A percentile compares a stretch with the other conserved stretches of the same genome.
Conservation (phyloP, 805 yeast genomes). For the Myxozyma neglecta region DNA sequence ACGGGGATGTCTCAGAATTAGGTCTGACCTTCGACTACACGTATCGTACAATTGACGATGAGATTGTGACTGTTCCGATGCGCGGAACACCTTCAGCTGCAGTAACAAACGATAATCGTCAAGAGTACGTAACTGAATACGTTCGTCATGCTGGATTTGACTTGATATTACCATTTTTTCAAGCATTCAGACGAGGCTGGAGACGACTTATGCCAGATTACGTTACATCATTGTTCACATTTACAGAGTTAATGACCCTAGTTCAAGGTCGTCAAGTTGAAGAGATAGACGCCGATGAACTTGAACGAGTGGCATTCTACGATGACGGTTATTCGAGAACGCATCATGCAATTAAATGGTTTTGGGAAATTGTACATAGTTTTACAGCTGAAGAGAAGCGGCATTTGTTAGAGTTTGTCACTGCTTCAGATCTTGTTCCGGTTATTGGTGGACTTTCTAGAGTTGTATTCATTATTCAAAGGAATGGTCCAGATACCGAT, state of each 20-base stretch:
- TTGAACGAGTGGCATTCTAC: constrained; percentile 46
- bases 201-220: constrained; percentile 24
- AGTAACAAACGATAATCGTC: constrained; percentile 27
- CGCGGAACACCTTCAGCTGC: not conserved
- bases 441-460: constrained; percentile 45
- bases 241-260: constrained; percentile 33
- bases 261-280: constrained; percentile 44
- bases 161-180: constrained; percentile 17
- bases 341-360: constrained; percentile 44
- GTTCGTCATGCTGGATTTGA: constrained; percentile 14
- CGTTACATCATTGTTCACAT: constrained; percentile 20
- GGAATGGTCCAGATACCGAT: constrained; percentile 43
- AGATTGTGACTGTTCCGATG: constrained; percentile 8
- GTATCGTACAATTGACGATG: constrained; percentile 13
- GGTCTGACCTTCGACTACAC: constrained; percentile 31
- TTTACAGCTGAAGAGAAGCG: constrained; percentile 44
- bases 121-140: constrained; percentile 25
- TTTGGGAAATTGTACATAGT: constrained; percentile 50
- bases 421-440: constrained; percentile 53
- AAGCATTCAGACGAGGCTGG: constrained; percentile 35
- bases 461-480: constrained; percentile 48
- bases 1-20: constrained; percentile 20
- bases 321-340: constrained; percentile 45
- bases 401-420: constrained; percentile 50
- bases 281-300: constrained; percentile 46